Evolutionary conservation across 257 asterid genomes (phyloP).

Genomic region (Apocynum venetum): DNA sequence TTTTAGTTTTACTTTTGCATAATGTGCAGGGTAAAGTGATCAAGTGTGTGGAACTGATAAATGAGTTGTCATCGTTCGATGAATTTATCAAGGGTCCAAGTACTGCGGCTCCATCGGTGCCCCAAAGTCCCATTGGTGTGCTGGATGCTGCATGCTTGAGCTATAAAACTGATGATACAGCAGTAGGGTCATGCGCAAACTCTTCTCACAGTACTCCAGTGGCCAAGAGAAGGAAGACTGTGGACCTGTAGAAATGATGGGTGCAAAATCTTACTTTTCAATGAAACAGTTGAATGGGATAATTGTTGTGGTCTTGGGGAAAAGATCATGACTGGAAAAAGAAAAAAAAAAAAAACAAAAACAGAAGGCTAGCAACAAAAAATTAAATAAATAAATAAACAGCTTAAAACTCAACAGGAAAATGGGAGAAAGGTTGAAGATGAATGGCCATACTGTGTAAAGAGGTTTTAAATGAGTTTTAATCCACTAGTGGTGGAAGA

Average conservation of each 20-base stretch:
- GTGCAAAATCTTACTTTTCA: conserved; percentile 10
- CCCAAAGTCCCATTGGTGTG: conserved; percentile 38
- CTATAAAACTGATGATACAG: conserved; percentile 31
- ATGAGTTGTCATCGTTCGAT: conserved; percentile 16
- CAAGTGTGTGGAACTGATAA: conserved; percentile 28
- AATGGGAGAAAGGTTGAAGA: neutral
- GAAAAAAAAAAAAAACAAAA: neutral
- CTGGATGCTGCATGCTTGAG: conserved; percentile 45
- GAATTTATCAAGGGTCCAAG: conserved; percentile 18
- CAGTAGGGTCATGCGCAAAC: conserved; percentile 29
- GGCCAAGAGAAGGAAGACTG: conserved; percentile 34
- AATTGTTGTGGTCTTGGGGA: conserved; percentile 13
- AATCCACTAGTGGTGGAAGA: conserved; percentile 7
- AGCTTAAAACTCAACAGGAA: neutral
- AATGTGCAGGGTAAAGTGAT: conserved; percentile 31
- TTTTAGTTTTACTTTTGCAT: neutral
- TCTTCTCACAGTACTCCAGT: conserved; percentile 28
- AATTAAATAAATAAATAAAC: neutral
- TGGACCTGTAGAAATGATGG: conserved; percentile 10
- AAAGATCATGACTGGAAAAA: neutral
- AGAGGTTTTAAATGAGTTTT: neutral
- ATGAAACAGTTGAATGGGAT: conserved; percentile 13
- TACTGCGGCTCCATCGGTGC: conserved; percentile 21
- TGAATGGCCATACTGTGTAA: neutral
- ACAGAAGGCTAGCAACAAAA: neutral